phyloP scores from a whole-genome alignment of 352 stramenopile genomes.

The Globisporangium acanthophoron region DNA sequence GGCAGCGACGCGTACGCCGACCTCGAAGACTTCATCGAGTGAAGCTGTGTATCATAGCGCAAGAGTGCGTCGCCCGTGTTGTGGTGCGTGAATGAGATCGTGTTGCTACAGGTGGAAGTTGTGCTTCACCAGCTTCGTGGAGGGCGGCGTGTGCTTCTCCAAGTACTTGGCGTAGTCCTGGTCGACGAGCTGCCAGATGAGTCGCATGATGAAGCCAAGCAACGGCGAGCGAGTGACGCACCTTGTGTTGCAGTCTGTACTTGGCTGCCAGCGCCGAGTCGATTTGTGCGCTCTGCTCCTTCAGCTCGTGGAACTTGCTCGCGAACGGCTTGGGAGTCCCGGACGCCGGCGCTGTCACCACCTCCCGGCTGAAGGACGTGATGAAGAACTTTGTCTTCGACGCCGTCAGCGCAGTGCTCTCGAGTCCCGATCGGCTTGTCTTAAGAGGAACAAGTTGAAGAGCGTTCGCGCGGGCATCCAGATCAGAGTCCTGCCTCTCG shows the following conservation, averaged over 20 bases:
- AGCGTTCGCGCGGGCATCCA: not conserved
- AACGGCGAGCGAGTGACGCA: slow-evolving; percentile 1
- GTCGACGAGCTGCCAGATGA: not conserved
- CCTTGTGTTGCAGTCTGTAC: slow-evolving; percentile 45
- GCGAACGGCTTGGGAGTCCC: slow-evolving; percentile 1
- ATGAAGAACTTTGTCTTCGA: slow-evolving; percentile 34
- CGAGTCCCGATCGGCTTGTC: not conserved
- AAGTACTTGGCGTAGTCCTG: slow-evolving; percentile 48
- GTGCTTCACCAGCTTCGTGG: slow-evolving; percentile 27
- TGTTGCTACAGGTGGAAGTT: slow-evolving; percentile 30
- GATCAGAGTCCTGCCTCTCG: slow-evolving; percentile 12
- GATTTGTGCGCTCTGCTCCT: slow-evolving; percentile 23
- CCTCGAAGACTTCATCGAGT: slow-evolving; percentile 77
- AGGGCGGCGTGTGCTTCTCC: slow-evolving; percentile 21
- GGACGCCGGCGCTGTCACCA: not conserved
- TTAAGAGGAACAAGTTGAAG: not conserved
- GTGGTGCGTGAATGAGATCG: not conserved
- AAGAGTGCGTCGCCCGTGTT: not conserved
- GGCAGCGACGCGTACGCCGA: slow-evolving; percentile 64
- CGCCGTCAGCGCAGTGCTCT: slow-evolving; percentile 3
- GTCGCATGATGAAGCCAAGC: not conserved
- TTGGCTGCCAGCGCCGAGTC: slow-evolving; percentile 26
- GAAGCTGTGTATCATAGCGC: not conserved
- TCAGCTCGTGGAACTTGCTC: slow-evolving; percentile 26
- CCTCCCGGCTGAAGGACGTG: slow-evolving; percentile 24